Percentiles rank a stretch among this genome's conserved stretches.
Conservation (phyloP, 164 flowering plant species). For the Dillenia turbinata region DNA sequence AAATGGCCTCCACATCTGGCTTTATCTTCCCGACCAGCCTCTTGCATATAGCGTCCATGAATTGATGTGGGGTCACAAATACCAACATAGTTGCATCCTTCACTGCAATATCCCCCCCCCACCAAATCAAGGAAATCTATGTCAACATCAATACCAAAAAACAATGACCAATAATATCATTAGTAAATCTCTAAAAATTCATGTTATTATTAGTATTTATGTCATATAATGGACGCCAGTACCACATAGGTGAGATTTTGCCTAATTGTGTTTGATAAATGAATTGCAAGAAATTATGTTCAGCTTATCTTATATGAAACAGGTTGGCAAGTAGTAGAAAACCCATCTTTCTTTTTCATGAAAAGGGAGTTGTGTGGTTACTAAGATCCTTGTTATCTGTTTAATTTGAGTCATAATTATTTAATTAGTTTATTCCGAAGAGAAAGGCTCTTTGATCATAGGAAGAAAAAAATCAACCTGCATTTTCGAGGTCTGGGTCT, state of each 20-base stretch:
- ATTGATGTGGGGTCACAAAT: constrained; percentile 95
- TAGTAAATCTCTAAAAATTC: not conserved
- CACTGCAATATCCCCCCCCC: constrained; percentile 44
- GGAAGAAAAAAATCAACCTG: constrained; percentile 40
- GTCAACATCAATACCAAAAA: not conserved
- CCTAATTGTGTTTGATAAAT: too few species aligned
- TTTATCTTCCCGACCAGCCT: constrained; percentile 70
- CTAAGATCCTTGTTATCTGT: too few species aligned
- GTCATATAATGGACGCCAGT: too few species aligned
- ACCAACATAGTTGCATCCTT: constrained; percentile 85
- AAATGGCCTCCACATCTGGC: constrained; percentile 63
- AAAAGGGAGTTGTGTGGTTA: too few species aligned
- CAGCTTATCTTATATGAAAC: too few species aligned
- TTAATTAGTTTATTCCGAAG: too few species aligned
- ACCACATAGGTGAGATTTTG: too few species aligned
- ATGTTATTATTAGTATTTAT: too few species aligned
- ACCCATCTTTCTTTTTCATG: too few species aligned
- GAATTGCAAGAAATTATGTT: too few species aligned
- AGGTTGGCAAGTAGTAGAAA: too few species aligned
- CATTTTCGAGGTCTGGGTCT: constrained; percentile 80
- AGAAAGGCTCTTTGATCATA: not conserved
- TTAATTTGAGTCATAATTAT: too few species aligned
- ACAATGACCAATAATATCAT: not conserved
- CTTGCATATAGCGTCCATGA: constrained; percentile 84
- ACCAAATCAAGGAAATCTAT: not conserved